A percentile compares a stretch with the other conserved stretches of the same genome.
Evolutionary conservation across 352 stramenopile genomes (phyloP).

Genomic region (Blastocystis sp.): DNA sequence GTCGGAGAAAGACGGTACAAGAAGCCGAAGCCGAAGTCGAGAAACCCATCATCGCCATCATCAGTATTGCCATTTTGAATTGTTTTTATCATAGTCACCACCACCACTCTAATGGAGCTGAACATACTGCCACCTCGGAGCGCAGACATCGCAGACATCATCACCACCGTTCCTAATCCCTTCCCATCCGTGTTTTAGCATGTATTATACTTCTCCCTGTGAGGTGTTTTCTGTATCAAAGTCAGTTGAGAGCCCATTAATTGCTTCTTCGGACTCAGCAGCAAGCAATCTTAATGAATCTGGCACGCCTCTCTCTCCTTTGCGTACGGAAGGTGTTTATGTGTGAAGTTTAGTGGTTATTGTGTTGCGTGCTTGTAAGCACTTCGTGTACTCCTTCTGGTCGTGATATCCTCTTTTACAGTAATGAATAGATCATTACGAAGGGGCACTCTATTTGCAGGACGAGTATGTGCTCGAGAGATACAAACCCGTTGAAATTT

Average conservation of each 20-base stretch:
- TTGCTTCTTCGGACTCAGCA: neutral
- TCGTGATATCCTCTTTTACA: neutral
- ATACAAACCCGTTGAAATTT: neutral
- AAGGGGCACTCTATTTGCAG: neutral
- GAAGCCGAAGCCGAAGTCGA: slow-evolving; percentile 31
- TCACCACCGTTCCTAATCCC: neutral
- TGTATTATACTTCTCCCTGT: slow-evolving; percentile 25
- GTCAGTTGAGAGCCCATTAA: neutral
- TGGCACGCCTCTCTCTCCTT: neutral
- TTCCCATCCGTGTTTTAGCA: neutral
- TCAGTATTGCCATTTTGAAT: slow-evolving; percentile 25
- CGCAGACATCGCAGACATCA: slow-evolving; percentile 8
- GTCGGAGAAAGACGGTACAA: neutral
- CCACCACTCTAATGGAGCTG: neutral
- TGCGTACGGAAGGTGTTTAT: neutral
- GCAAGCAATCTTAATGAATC: slow-evolving; percentile 1
- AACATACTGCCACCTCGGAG: neutral
- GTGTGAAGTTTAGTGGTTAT: neutral
- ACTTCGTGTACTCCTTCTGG: neutral
- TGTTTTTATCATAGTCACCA: slow-evolving; percentile 21
- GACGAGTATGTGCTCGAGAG: slow-evolving; percentile 6
- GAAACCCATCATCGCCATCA: neutral
- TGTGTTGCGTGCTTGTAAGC: neutral
- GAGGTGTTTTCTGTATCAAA: slow-evolving; percentile 9
- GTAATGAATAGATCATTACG: slow-evolving; percentile 8